Percentiles rank a stretch among this genome's conserved stretches.
phyloP scores from a whole-genome alignment of 2,329 filamentous ascomycete genomes.

The Elsinoe arachidis region DNA sequence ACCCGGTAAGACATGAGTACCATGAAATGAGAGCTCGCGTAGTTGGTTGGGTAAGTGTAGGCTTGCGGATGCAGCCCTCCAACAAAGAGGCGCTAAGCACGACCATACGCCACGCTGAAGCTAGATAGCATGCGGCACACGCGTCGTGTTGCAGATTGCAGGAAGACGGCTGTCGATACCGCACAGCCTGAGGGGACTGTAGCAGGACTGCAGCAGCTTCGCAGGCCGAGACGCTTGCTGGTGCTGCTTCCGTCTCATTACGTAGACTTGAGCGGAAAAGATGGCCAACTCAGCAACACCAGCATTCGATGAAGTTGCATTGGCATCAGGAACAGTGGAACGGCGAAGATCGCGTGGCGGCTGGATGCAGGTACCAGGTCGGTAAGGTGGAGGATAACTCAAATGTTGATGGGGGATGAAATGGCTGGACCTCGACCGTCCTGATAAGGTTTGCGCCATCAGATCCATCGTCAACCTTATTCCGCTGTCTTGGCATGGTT shows the following conservation, averaged over 20 bases:
- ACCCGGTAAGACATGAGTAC: background rate
- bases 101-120: background rate
- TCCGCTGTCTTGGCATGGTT: background rate
- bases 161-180: background rate
- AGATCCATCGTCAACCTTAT: background rate
- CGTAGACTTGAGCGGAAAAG: too few species aligned
- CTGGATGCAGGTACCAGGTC: conserved; percentile 1
- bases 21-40: background rate
- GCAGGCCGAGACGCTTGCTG: too few species aligned
- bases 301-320: too few species aligned
- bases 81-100: background rate
- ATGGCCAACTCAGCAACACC: too few species aligned
- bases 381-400: background rate
- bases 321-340: background rate
- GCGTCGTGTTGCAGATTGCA: background rate
- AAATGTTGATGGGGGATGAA: background rate
- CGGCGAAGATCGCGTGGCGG: background rate
- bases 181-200: background rate
- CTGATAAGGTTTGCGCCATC: background rate
- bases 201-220: background rate
- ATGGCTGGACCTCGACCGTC: background rate
- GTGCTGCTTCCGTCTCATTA: too few species aligned
- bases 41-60: background rate
- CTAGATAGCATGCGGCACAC: background rate
- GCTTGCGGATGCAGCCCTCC: background rate